A percentile compares a stretch with the other conserved stretches of the same genome.
phyloP scores from a whole-genome alignment of 805 yeast genomes.

The Ogataea paraovalis region DNA sequence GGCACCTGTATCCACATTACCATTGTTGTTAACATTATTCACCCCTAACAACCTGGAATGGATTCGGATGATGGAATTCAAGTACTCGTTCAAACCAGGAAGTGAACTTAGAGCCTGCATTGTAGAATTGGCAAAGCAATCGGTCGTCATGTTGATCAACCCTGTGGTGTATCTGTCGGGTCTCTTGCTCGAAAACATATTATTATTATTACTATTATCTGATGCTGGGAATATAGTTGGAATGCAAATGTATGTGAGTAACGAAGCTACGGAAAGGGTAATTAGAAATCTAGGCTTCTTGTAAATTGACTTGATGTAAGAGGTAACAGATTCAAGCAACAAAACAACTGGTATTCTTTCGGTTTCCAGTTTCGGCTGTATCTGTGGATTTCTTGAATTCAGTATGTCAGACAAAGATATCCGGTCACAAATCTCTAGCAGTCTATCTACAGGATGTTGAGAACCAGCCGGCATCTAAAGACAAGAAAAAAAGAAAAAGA shows the following conservation, averaged over 20 bases:
- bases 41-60: constrained; percentile 7
- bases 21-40: neutral
- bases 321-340: neutral
- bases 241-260: constrained; percentile 10
- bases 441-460: neutral
- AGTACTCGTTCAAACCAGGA: constrained; percentile 54
- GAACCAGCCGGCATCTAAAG: neutral
- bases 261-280: constrained; percentile 3
- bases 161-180: constrained; percentile 80
- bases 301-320: neutral
- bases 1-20: no score
- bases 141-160: constrained; percentile 73
- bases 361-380: neutral
- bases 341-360: neutral
- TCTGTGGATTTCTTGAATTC: neutral
- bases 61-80: constrained; percentile 38
- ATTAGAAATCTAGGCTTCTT: constrained; percentile 2
- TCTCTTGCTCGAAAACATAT: constrained; percentile 35
- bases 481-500: neutral
- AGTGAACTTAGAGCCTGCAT: constrained; percentile 72
- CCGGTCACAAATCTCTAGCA: neutral
- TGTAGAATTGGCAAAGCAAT: constrained; percentile 89
- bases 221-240: constrained; percentile 19
- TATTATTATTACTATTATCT: neutral
- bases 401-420: neutral